A percentile compares a stretch with the other conserved stretches of the same genome.
These are phyloP conservation scores for Macrophomina tecta DNA, from an alignment of 2,329 filamentous ascomycete species.

Conservation along the genomic window DNA sequence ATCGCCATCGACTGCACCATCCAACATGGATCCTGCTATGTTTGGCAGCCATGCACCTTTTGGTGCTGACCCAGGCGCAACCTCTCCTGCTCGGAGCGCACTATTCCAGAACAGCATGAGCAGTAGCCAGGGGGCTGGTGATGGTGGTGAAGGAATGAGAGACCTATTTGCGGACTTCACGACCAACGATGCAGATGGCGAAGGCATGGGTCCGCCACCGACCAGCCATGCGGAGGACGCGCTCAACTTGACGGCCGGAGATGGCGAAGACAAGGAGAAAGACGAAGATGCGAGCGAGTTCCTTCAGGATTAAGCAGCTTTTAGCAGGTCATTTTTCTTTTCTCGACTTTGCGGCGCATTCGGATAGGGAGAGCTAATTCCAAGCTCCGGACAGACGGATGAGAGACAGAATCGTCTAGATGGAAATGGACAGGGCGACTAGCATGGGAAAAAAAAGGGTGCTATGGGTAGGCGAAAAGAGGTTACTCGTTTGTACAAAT, in stretches of 20 bases:
- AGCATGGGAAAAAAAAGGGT: conserved; percentile 8
- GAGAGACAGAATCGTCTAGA: not conserved
- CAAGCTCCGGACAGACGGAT: not conserved
- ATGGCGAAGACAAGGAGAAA: conserved; percentile 30
- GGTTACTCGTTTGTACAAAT: conserved; percentile 19
- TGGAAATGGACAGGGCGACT: not conserved
- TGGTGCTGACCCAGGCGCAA: conserved; percentile 31
- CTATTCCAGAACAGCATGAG: conserved; percentile 44
- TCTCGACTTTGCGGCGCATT: conserved; percentile 23
- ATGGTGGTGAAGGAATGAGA: conserved; percentile 7
- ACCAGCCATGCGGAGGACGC: conserved; percentile 45
- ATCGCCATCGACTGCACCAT: conserved; percentile 13
- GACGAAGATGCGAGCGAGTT: conserved; percentile 22
- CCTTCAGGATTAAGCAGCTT: conserved; percentile 12
- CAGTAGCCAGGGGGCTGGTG: conserved; percentile 36
- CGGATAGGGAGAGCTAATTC: conserved; percentile 14
- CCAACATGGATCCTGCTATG: conserved; percentile 43
- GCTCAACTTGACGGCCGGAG: conserved; percentile 43
- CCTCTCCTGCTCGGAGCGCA: conserved; percentile 42
- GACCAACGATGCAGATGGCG: conserved; percentile 25
- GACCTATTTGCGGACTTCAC: conserved; percentile 29
- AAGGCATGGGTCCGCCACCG: conserved; percentile 22
- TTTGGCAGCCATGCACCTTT: conserved; percentile 40
- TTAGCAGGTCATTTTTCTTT: not conserved
- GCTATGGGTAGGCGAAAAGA: conserved; percentile 17